Percentiles rank a stretch among this genome's conserved stretches.
Conservation (phyloP, 1,284 basidiomycete genomes). For the Xerocomus minutiporus region DNA sequence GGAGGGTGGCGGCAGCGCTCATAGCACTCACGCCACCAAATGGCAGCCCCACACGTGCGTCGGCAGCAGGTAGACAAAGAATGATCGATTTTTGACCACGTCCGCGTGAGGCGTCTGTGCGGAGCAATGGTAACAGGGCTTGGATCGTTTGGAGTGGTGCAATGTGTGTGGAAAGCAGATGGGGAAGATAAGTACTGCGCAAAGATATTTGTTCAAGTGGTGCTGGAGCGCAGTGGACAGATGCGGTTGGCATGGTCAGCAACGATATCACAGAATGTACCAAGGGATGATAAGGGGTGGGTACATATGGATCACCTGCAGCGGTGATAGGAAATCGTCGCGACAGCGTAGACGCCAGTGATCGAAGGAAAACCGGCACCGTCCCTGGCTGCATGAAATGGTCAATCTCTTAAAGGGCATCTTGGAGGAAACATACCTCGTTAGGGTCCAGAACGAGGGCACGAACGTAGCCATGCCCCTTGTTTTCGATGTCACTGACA, state of each 20-base stretch:
- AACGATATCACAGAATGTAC: slow-evolving; percentile 70
- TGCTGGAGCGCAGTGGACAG: slow-evolving; percentile 39
- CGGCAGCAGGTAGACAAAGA: slow-evolving; percentile 65
- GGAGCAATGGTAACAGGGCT: slow-evolving; percentile 68
- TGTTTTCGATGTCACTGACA: slow-evolving; percentile 57
- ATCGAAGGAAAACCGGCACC: slow-evolving; percentile 70
- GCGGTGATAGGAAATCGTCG: slow-evolving; percentile 73
- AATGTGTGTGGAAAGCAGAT: slow-evolving; percentile 67
- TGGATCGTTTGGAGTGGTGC: slow-evolving; percentile 72
- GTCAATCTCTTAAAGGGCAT: not conserved
- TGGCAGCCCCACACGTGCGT: slow-evolving; percentile 65
- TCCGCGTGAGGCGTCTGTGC: slow-evolving; percentile 52
- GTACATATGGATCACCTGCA: slow-evolving; percentile 72
- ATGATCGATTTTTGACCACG: slow-evolving; percentile 58
- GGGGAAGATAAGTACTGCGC: slow-evolving; percentile 56
- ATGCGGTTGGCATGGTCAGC: slow-evolving; percentile 47
- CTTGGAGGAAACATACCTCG: slow-evolving; percentile 43
- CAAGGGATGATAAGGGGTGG: slow-evolving; percentile 58
- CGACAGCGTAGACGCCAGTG: slow-evolving; percentile 71
- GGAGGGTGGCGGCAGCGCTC: slow-evolving; percentile 65
- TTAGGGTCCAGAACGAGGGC: slow-evolving; percentile 73
- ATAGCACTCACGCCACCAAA: slow-evolving; percentile 60
- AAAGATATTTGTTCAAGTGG: slow-evolving; percentile 72
- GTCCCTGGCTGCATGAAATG: slow-evolving; percentile 51
- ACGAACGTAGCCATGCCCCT: slow-evolving; percentile 68